Conservation (phyloP, 805 yeast genomes). For the Starmera dryadoides region DNA sequence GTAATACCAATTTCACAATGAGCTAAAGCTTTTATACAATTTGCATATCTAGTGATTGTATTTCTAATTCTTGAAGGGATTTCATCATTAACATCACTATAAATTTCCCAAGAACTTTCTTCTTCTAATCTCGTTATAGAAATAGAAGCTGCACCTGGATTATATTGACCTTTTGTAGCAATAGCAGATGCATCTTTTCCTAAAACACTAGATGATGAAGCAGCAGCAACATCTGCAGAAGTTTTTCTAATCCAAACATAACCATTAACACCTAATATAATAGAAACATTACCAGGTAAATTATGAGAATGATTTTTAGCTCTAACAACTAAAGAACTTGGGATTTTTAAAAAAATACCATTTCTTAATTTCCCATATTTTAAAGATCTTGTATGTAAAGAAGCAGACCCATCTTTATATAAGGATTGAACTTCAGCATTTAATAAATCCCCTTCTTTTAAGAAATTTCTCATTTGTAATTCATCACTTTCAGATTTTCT, state of each 20-base stretch:
- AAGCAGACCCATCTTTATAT: constrained; percentile 85
- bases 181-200: constrained; percentile 27
- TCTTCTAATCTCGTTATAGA: constrained; percentile 83
- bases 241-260: constrained; percentile 87
- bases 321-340: constrained; percentile 74
- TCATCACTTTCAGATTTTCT: constrained; percentile 94
- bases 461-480: constrained; percentile 86
- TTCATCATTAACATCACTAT: constrained; percentile 79
- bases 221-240: constrained; percentile 21
- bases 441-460: constrained; percentile 92
- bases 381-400: constrained; percentile 89
- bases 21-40: constrained; percentile 78
- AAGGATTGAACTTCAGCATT: constrained; percentile 94
- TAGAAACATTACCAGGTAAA: constrained; percentile 90
- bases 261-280: constrained; percentile 92
- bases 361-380: constrained; percentile 93
- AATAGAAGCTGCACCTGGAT: constrained; percentile 52
- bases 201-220: constrained; percentile 19
- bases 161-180: constrained; percentile 27
- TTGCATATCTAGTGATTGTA: constrained; percentile 78
- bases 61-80: constrained; percentile 55
- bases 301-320: constrained; percentile 82
- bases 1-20: constrained; percentile 81
- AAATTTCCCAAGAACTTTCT: constrained; percentile 92
- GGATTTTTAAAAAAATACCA: constrained; percentile 77